Conservation (phyloP, 306 rosid genomes). For the Alnus rubra region DNA sequence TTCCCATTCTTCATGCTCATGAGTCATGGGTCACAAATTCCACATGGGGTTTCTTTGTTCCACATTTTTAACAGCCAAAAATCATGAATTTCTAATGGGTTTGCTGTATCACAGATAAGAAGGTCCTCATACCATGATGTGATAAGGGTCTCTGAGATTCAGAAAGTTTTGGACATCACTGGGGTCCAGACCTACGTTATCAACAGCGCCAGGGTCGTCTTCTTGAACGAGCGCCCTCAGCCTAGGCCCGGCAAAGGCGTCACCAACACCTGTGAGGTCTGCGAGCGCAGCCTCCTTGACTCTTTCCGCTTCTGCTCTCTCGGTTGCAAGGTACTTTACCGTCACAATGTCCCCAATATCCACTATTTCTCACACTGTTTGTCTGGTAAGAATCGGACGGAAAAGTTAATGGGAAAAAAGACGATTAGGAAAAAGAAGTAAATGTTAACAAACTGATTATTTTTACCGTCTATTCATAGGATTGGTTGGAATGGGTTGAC, state of each 20-base stretch:
- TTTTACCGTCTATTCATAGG: not conserved
- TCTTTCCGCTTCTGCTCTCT: conserved; percentile 94
- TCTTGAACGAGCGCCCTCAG: conserved; percentile 95
- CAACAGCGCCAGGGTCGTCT: conserved; percentile 95
- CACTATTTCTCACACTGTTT: not conserved
- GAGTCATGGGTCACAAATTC: conserved; percentile 11
- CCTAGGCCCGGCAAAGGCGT: conserved; percentile 99
- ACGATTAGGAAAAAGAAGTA: too few relatives aligned
- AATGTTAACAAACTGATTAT: not conserved
- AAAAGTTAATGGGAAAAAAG: not conserved
- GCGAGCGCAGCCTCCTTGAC: conserved; percentile 96
- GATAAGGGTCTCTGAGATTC: conserved; percentile 89
- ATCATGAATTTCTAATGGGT: conserved; percentile 12
- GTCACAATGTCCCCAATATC: conserved; percentile 7
- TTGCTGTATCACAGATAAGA: conserved; percentile 65
- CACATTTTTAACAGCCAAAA: not conserved
- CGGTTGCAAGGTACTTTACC: conserved; percentile 81
- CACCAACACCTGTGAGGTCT: conserved; percentile 96
- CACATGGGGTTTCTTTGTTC: not conserved
- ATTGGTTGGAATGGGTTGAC: conserved; percentile 40
- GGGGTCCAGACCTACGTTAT: conserved; percentile 98
- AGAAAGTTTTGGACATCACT: conserved; percentile 83
- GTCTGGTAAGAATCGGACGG: not conserved
- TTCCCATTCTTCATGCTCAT: conserved; percentile 9
- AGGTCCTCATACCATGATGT: conserved; percentile 98